Conservation (phyloP, 2,329 filamentous ascomycete species). For the Aspergillus tamarii region DNA sequence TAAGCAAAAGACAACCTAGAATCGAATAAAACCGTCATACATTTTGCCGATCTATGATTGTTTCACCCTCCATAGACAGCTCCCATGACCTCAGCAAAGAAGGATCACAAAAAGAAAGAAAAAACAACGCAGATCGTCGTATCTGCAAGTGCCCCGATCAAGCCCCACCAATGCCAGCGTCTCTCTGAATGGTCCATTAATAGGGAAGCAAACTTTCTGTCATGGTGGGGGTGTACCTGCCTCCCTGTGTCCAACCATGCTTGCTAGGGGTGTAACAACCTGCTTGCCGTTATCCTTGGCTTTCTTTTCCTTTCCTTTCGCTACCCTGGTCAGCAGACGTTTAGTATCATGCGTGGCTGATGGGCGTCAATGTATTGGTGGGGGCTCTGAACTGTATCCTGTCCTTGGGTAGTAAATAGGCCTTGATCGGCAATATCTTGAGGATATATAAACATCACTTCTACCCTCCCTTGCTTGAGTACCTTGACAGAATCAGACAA, state of each 20-base stretch:
- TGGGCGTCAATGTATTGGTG: not conserved
- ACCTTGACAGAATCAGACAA: not conserved
- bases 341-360: not conserved
- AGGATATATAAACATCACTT: not conserved
- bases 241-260: not conserved
- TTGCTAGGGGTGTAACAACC: not conserved
- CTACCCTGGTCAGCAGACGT: not conserved
- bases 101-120: not conserved
- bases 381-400: not conserved
- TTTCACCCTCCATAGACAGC: not conserved
- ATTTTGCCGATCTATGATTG: not conserved
- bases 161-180: not conserved
- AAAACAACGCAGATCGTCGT: slow-evolving; percentile 4
- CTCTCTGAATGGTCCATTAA: not conserved
- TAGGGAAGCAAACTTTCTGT: not conserved
- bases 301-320: not conserved
- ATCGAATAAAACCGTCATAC: not conserved
- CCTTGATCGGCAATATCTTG: not conserved
- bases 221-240: not conserved
- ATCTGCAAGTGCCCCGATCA: not conserved
- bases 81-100: not conserved
- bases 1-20: not conserved
- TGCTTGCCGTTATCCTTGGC: not conserved
- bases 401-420: not conserved
- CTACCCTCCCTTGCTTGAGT: not conserved